Conservation (phyloP, 768 basidiomycete genomes). For the Hygrophorus russula region DNA sequence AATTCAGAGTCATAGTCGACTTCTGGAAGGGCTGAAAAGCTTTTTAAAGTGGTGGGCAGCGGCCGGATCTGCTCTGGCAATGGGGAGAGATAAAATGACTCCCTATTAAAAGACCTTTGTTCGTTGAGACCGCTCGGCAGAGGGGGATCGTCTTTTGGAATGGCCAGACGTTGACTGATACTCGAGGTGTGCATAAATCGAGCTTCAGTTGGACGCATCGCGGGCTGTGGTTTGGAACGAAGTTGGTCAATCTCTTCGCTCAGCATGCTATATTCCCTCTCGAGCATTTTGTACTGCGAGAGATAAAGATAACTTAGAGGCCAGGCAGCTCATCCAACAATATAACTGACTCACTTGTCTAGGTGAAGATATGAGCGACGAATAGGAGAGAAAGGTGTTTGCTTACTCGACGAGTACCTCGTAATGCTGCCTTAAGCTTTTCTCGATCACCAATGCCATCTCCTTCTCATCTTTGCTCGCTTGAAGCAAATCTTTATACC, state of each 20-base stretch:
- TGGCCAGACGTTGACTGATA: too few relatives aligned
- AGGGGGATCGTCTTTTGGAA: too few relatives aligned
- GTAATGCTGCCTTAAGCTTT: constrained; percentile 41
- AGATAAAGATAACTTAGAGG: too few relatives aligned
- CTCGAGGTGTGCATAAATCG: not conserved
- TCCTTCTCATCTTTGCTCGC: constrained; percentile 37
- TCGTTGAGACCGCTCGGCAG: constrained; percentile 21
- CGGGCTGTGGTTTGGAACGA: constrained; percentile 5
- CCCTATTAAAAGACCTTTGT: constrained; percentile 18
- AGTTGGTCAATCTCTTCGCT: constrained; percentile 13
- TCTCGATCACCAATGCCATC: constrained; percentile 38
- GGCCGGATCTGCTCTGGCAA: constrained; percentile 28
- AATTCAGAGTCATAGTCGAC: constrained; percentile 16
- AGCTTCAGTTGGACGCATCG: not conserved
- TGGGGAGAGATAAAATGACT: constrained; percentile 28
- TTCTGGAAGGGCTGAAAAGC: constrained; percentile 25
- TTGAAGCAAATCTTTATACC: constrained; percentile 27
- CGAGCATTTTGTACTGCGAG: too few relatives aligned
- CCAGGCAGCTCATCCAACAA: too few relatives aligned
- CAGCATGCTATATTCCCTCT: too few relatives aligned
- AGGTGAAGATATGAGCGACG: not conserved
- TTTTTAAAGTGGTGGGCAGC: constrained; percentile 19
- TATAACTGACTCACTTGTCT: constrained; percentile 5
- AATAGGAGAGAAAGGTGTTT: not conserved
- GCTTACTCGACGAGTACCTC: constrained; percentile 15